These are phyloP conservation scores for Sphaceloma murrayae DNA, from an alignment of 2,329 filamentous ascomycete genomes.

Conservation along the genomic window DNA sequence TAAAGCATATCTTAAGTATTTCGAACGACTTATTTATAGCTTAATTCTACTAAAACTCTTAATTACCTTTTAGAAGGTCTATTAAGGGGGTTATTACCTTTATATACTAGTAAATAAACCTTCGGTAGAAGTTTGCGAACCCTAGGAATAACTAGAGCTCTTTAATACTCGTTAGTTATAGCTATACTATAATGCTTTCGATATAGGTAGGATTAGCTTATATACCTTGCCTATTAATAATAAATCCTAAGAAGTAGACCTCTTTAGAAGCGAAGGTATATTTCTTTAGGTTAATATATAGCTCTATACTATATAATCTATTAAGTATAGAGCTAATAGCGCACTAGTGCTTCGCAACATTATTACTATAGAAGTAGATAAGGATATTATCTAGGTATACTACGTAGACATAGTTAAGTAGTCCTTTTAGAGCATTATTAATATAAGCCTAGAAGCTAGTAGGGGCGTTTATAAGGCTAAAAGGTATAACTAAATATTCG, in stretches of 20 bases:
- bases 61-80: constrained; percentile 6
- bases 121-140: constrained; percentile 17
- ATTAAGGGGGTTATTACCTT: constrained; percentile 5
- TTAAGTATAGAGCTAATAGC: constrained; percentile 10
- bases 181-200: constrained; percentile 4
- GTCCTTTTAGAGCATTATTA: constrained; percentile 20
- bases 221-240: constrained; percentile 13
- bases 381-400: constrained; percentile 29
- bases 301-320: background rate
- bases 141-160: constrained; percentile 16
- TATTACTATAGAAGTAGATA: constrained; percentile 24
- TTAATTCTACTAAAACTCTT: background rate
- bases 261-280: constrained; percentile 17
- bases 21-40: constrained; percentile 8
- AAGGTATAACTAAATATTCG: constrained; percentile 25
- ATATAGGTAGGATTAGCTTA: constrained; percentile 9
- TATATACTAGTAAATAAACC: constrained; percentile 12
- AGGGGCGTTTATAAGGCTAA: constrained; percentile 22
- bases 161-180: background rate
- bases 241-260: constrained; percentile 20
- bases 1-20: background rate
- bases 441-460: constrained; percentile 25
- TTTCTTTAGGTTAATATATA: constrained; percentile 19
- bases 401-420: constrained; percentile 20
- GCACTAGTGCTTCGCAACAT: constrained; percentile 9